Conservation (phyloP, 1,139 yeast species). For the Pichia cactophila region DNA sequence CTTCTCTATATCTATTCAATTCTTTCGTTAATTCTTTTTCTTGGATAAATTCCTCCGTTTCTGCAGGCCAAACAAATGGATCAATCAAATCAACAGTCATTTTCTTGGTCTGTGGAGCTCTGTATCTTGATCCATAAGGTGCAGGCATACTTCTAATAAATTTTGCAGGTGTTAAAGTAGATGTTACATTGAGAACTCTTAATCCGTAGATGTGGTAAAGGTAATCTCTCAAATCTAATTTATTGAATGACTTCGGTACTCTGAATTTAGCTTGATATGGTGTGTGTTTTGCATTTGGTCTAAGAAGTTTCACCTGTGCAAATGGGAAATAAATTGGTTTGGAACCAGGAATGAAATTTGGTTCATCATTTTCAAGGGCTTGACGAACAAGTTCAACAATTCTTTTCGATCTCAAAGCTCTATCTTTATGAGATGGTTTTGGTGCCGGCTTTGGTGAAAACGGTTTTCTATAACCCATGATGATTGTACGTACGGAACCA, state of each 20-base stretch:
- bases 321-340: slow-evolving; percentile 71
- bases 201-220: slow-evolving; percentile 81
- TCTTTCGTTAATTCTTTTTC: slow-evolving; percentile 34
- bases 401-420: slow-evolving; percentile 23
- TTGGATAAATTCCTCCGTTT: slow-evolving; percentile 31
- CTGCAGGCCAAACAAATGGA: slow-evolving; percentile 90
- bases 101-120: slow-evolving; percentile 78
- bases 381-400: slow-evolving; percentile 39
- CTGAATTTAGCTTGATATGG: slow-evolving; percentile 93
- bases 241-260: slow-evolving; percentile 86
- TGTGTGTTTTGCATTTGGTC: slow-evolving; percentile 90
- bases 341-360: slow-evolving; percentile 79
- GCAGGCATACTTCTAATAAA: slow-evolving; percentile 55
- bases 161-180: slow-evolving; percentile 72
- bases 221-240: slow-evolving; percentile 85
- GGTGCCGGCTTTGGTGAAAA: slow-evolving; percentile 21
- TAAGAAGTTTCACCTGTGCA: slow-evolving; percentile 67
- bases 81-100: slow-evolving; percentile 93
- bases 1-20: slow-evolving; percentile 35
- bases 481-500: slow-evolving; percentile 14
- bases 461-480: slow-evolving; percentile 24
- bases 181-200: slow-evolving; percentile 79
- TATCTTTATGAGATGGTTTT: slow-evolving; percentile 15
- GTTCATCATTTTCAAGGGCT: slow-evolving; percentile 53
- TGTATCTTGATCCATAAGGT: slow-evolving; percentile 53